Percentiles rank a stretch among this genome's conserved stretches.
phyloP scores from a whole-genome alignment of 2,329 filamentous ascomycete genomes.

The Dactylellina leptospora region DNA sequence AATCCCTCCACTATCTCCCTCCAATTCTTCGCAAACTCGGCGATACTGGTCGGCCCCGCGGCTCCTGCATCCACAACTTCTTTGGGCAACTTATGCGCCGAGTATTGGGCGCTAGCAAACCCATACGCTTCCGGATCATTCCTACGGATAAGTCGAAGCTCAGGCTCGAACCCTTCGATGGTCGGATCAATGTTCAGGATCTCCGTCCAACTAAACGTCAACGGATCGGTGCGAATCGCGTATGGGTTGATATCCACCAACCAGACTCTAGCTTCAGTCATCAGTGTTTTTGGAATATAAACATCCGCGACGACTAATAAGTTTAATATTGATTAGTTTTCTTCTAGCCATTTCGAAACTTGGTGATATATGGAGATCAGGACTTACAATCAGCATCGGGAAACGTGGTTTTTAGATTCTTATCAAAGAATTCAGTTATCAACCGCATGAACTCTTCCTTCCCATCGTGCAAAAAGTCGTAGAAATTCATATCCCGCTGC shows the following conservation, averaged over 20 bases:
- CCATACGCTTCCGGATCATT: conserved; percentile 89
- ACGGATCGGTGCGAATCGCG: conserved; percentile 85
- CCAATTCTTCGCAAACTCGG: conserved; percentile 82
- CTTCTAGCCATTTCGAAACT: not conserved
- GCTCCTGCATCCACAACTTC: conserved; percentile 72
- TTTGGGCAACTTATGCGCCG: conserved; percentile 91
- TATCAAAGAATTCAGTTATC: conserved; percentile 79
- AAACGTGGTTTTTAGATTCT: conserved; percentile 77
- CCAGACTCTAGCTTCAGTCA: conserved; percentile 75
- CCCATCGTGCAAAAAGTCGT: conserved; percentile 76
- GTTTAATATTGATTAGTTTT: not conserved
- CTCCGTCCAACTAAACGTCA: conserved; percentile 91
- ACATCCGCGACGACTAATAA: conserved; percentile 79
- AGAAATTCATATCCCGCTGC: conserved; percentile 90
- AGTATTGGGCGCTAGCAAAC: conserved; percentile 86
- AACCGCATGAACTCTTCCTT: conserved; percentile 72
- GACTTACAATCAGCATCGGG: conserved; percentile 73
- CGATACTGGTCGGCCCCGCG: conserved; percentile 76
- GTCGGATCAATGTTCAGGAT: conserved; percentile 70
- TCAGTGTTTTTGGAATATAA: conserved; percentile 77
- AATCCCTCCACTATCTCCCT: conserved; percentile 66
- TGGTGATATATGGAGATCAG: not conserved
- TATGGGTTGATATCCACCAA: conserved; percentile 96
- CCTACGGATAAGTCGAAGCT: conserved; percentile 81
- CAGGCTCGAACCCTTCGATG: conserved; percentile 70